Percentiles rank a stretch among this genome's conserved stretches.
These are phyloP conservation scores for Penicillium sp. DNA, from an alignment of 2,329 filamentous ascomycete genomes.

Conservation along the genomic window DNA sequence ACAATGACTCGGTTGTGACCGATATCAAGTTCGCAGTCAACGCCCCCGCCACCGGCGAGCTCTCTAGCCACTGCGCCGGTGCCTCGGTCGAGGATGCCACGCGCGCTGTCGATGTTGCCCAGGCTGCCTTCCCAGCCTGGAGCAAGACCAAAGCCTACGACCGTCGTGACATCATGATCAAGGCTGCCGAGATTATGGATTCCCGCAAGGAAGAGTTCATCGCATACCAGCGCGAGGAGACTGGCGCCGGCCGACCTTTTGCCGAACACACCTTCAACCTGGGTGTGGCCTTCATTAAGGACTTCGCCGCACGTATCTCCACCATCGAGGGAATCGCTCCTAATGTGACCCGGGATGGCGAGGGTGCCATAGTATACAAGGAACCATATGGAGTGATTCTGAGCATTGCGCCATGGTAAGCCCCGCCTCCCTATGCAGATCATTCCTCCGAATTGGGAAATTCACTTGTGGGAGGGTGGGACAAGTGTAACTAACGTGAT, in stretches of 20 bases:
- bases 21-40: conserved; percentile 54
- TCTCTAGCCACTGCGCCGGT: conserved; percentile 60
- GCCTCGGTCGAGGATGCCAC: conserved; percentile 61
- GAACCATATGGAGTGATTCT: conserved; percentile 81
- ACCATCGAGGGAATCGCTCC: conserved; percentile 56
- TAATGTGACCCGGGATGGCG: conserved; percentile 52
- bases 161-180: conserved; percentile 68
- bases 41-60: conserved; percentile 58
- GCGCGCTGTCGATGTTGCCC: conserved; percentile 63
- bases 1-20: conserved; percentile 48
- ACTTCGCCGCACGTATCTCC: conserved; percentile 56
- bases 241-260: conserved; percentile 51
- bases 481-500: background rate
- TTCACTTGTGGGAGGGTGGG: background rate
- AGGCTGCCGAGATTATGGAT: conserved; percentile 50
- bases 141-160: conserved; percentile 61
- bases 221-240: conserved; percentile 64
- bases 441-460: background rate
- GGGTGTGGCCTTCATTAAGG: conserved; percentile 48
- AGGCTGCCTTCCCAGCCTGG: conserved; percentile 73
- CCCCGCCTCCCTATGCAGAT: background rate
- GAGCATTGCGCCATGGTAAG: conserved; percentile 79
- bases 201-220: conserved; percentile 63
- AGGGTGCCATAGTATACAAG: conserved; percentile 67
- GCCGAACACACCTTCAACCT: conserved; percentile 40